Base-by-base conservation (phyloP, 306 rosid genomes). In the Cyamopsis tetragonoloba region DNA sequence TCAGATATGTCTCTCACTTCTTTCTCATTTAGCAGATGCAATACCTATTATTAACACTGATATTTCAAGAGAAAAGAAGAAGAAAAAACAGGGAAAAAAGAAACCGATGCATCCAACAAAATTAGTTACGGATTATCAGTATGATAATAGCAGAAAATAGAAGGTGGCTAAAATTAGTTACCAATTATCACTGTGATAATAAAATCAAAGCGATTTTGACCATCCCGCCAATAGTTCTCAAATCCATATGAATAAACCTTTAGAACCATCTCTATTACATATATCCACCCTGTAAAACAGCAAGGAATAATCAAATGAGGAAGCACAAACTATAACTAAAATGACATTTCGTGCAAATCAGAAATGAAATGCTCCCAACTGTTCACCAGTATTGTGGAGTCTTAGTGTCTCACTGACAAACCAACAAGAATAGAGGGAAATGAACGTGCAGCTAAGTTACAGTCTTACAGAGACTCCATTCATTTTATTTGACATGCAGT, bases 141-240 rank as follows among this genome's bases (percentile, higher is more conserved):
- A n/a, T n/a, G n/a, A n/a, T n/a, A 58, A 56, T 55, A 54, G 48
- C 17, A 28, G 22, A 58, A 66, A 66, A 34, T 10, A 38, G 11
- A 28, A 27, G 27, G 62, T 32, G 26, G 62, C 55, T 66, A 34
- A 53, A 56, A 68, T 31, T 27, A 43, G 31, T 79, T 90, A 90
- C 99, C 99, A 73, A 93, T 93, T 63, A 79, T 75, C 90, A 77
- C 83, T 0, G 97, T 90, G 83, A 93, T 72, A 7, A 86, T 67
- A 79, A 93, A 93, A 83, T 93, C 99, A 80, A 93, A 93, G 65
- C 76, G 87, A 73, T 90, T 93, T 79, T 90, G 97, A 44, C 96
- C 97, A 85, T 90, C 96, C 61, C 86, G 89, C 99, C 96, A 93
- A 75, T 93, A 93, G 79, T 93, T 93, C 81, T 51, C 72, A 70